A percentile compares a stretch with the other conserved stretches of the same genome.
Evolutionary conservation across 2,329 filamentous ascomycete species (phyloP).

Genomic region (Penicillium hordei): DNA sequence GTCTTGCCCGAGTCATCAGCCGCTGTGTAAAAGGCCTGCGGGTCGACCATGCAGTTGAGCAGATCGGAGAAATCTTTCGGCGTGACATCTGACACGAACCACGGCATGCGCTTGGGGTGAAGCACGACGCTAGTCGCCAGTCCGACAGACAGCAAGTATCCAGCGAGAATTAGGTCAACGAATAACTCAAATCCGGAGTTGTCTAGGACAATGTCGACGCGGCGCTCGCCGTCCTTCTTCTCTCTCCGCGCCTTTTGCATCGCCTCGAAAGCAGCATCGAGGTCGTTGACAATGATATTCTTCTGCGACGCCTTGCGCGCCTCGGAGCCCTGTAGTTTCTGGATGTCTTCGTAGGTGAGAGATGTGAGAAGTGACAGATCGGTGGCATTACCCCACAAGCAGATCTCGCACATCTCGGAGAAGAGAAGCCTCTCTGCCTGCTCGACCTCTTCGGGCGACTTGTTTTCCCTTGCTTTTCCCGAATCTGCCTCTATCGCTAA

Average conservation of each 20-base stretch:
- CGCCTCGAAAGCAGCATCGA: conserved; percentile 63
- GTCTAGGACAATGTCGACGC: conserved; percentile 92
- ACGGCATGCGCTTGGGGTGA: conserved; percentile 92
- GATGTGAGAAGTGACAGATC: conserved; percentile 88
- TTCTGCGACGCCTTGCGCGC: conserved; percentile 83
- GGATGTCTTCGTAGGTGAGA: conserved; percentile 91
- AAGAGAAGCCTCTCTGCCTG: conserved; percentile 78
- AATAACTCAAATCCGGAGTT: conserved; percentile 98
- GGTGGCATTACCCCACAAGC: conserved; percentile 95
- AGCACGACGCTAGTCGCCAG: conserved; percentile 85
- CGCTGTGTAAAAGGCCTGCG: conserved; percentile 75
- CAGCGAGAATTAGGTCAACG: conserved; percentile 88
- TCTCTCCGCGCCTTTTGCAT: conserved; percentile 50
- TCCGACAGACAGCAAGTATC: conserved; percentile 79
- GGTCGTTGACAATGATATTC: conserved; percentile 89
- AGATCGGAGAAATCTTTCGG: conserved; percentile 82
- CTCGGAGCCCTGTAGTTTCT: conserved; percentile 87
- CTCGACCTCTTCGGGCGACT: conserved; percentile 51
- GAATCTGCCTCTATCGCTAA: conserved; percentile 67
- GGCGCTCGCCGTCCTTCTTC: conserved; percentile 63
- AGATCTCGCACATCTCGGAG: conserved; percentile 92
- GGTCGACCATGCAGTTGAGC: conserved; percentile 73
- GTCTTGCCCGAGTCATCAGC: conserved; percentile 63
- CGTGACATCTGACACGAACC: conserved; percentile 96
- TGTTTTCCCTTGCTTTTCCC: conserved; percentile 44